phyloP scores from a whole-genome alignment of 495 filamentous ascomycete species.

The Penicillium verhagenii region DNA sequence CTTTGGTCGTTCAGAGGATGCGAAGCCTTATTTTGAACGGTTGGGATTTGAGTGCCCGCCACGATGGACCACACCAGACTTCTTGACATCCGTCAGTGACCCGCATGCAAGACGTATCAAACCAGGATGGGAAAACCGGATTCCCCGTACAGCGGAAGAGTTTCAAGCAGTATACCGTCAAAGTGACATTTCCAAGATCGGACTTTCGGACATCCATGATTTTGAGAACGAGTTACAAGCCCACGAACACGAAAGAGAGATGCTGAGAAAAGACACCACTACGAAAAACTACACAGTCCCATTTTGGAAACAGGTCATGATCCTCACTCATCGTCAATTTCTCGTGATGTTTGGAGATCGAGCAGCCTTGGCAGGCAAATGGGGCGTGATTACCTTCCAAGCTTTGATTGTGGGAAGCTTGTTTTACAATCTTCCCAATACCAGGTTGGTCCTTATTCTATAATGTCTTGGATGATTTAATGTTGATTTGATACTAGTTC shows the following conservation, averaged over 20 bases:
- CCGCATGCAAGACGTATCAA: conserved; percentile 58
- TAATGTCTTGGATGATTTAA: neutral
- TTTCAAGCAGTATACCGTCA: conserved; percentile 55
- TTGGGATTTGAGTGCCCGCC: conserved; percentile 60
- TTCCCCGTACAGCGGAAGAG: conserved; percentile 59
- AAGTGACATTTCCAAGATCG: conserved; percentile 37
- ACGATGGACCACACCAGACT: conserved; percentile 67
- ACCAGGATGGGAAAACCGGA: conserved; percentile 56
- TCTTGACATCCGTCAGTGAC: conserved; percentile 66
- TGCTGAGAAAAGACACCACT: conserved; percentile 42
- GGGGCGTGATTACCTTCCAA: conserved; percentile 65
- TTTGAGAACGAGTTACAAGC: conserved; percentile 53
- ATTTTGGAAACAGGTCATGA: conserved; percentile 65
- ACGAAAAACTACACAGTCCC: conserved; percentile 64
- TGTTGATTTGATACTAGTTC: conserved; percentile 23
- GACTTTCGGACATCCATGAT: conserved; percentile 41
- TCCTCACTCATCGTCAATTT: conserved; percentile 66
- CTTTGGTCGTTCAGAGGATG: conserved; percentile 57
- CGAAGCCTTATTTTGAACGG: conserved; percentile 61
- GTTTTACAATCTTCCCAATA: conserved; percentile 68
- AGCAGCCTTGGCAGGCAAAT: conserved; percentile 49
- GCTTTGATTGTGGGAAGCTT: conserved; percentile 74
- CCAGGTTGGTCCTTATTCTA: conserved; percentile 32
- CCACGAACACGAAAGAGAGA: conserved; percentile 46
- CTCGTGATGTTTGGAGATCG: conserved; percentile 63